These are phyloP conservation scores for Crepidotus variabilis DNA, from an alignment of 768 basidiomycete genomes.

Conservation along the genomic window DNA sequence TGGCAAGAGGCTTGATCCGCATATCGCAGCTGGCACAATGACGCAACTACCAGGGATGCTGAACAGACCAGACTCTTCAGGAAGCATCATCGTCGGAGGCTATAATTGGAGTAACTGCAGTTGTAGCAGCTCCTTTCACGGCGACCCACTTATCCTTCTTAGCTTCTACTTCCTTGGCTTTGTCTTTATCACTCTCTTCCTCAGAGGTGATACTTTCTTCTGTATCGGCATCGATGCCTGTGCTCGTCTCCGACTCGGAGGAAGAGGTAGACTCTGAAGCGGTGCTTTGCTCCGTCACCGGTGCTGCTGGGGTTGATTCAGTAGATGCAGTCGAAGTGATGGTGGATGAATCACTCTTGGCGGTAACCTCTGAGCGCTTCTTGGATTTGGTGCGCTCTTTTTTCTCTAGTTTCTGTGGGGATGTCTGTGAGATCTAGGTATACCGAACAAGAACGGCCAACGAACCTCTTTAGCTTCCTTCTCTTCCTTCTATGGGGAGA, in stretches of 20 bases:
- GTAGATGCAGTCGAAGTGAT: constrained; percentile 27
- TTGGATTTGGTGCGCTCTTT: constrained; percentile 32
- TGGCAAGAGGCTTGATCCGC: background rate
- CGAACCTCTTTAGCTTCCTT: constrained; percentile 56
- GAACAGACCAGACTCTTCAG: background rate
- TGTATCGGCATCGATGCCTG: constrained; percentile 66
- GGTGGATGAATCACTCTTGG: constrained; percentile 37
- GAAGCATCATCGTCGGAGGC: background rate
- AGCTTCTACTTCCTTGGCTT: constrained; percentile 26
- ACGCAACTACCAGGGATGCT: background rate
- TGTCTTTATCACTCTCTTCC: constrained; percentile 53
- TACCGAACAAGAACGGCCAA: background rate
- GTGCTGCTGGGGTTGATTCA: constrained; percentile 30
- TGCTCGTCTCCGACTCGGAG: constrained; percentile 59
- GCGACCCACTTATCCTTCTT: constrained; percentile 75
- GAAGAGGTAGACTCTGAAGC: constrained; percentile 31
- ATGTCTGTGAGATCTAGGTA: constrained; percentile 8
- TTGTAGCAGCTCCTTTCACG: constrained; percentile 43
- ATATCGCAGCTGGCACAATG: background rate
- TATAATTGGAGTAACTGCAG: constrained; percentile 1
- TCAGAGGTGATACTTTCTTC: constrained; percentile 78
- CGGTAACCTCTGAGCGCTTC: constrained; percentile 44
- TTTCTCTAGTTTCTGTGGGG: constrained; percentile 47
- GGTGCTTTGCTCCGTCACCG: constrained; percentile 16
- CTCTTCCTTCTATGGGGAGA: constrained; percentile 38